Evolutionary conservation across 208 protist species (phyloP), one percentile per base, ranked within the genome.

Genomic region (Giardia duodenalis): DNA sequence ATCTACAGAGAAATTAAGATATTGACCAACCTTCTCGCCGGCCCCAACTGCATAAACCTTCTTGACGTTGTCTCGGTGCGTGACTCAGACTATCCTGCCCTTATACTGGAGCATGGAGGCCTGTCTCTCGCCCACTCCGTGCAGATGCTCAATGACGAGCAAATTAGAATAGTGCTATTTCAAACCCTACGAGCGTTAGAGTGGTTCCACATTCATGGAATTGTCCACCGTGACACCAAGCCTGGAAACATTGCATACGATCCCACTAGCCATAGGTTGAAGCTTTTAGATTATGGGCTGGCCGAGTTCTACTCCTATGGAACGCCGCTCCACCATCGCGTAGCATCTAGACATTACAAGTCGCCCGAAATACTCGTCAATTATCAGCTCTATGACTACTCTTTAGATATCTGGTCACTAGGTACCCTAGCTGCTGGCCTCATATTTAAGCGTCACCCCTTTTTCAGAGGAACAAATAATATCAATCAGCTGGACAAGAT

Each of bases 41-140:
- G 98, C 1, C 96, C 97, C 2, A 99, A 99, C 94, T 97, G 99
- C 46, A 97, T 99, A 44, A 94, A 97, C 10, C 94, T 99, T 22
- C 94, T 99, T 0, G 98, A 99, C 94, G 96, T 99, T 44, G 97
- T 99, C 0, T 94, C 96, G 47, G 98, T 91, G 93, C 96, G 44
- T 93, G 94, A 95, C 93, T 97, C 96, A 0, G 96, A 97, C 86
- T 99, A 97, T 47, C 98, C 98, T 4, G 96, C 97, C 22, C 95
- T 99, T 22, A 97, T 99, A 42, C 99, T 98, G 57, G 98, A 99
- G 96, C 97, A 98, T 95, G 97, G 99, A 92, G 97, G 99, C 94
- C 98, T 2, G 1, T 91, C 10, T 2, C 44, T 91, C 1, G 57
- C 57, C 10, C 44, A 91, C 2, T 67, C 45, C 1, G 2, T 91